A percentile compares a stretch with the other conserved stretches of the same genome.
phyloP scores from a whole-genome alignment of 345 rosid genomes.

The Salix exigua region DNA sequence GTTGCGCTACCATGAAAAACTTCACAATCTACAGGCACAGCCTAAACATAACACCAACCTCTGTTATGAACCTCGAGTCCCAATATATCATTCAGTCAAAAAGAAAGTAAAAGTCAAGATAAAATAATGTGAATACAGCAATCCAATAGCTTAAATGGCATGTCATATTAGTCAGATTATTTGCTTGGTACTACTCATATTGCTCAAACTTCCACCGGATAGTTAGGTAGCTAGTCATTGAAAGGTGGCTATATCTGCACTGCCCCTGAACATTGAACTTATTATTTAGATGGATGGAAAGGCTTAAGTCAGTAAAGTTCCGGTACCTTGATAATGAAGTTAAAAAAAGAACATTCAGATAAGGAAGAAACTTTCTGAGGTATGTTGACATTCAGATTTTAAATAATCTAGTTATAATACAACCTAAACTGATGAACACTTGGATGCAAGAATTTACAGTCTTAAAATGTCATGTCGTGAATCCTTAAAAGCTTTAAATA shows the following conservation, averaged over 20 bases:
- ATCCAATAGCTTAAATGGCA: background rate
- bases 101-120: background rate
- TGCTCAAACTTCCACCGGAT: background rate
- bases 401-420: background rate
- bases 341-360: background rate
- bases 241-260: background rate
- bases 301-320: background rate
- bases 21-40: conserved; percentile 91
- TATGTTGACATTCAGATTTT: background rate
- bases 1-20: conserved; percentile 87
- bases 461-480: background rate
- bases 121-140: background rate
- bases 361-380: background rate
- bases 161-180: background rate
- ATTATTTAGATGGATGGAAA: background rate
- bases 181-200: background rate
- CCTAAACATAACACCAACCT: conserved; percentile 40
- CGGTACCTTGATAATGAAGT: background rate
- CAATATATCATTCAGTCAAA: background rate
- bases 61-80: background rate
- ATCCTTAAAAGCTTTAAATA: background rate
- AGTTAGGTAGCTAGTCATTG: background rate
- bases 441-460: background rate
- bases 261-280: background rate
- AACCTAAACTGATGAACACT: background rate